These are phyloP conservation scores for Ceratobasidium sp. DNA, from an alignment of 1,284 basidiomycete genomes.

Conservation along the genomic window DNA sequence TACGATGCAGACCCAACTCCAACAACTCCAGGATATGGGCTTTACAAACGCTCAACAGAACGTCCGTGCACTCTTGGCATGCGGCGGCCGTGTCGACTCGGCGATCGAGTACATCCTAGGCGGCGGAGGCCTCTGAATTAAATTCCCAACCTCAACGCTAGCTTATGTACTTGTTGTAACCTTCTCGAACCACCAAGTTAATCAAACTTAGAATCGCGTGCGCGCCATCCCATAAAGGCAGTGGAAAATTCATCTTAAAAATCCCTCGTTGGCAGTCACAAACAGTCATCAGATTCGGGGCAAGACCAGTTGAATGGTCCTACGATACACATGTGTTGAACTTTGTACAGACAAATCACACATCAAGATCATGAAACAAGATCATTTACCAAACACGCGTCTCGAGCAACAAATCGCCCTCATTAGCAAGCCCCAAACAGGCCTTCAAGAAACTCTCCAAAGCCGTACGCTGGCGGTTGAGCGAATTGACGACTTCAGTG, in stretches of 20 bases:
- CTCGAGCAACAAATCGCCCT: constrained; percentile 85
- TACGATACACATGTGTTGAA: constrained; percentile 32
- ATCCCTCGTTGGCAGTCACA: too few relatives aligned
- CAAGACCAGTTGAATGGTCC: constrained; percentile 41
- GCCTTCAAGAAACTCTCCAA: constrained; percentile 95
- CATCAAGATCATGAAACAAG: too few relatives aligned
- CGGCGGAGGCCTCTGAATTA: constrained; percentile 71
- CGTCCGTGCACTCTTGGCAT: constrained; percentile 87
- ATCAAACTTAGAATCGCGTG: background rate
- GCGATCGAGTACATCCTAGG: constrained; percentile 92
- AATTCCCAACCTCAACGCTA: too few relatives aligned
- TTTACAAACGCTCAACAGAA: constrained; percentile 89
- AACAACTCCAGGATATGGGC: constrained; percentile 92
- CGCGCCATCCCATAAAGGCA: background rate
- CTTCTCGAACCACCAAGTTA: background rate
- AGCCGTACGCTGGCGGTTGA: constrained; percentile 94
- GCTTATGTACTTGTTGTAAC: too few relatives aligned
- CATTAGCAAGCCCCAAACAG: constrained; percentile 88
- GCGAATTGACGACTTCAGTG: constrained; percentile 88
- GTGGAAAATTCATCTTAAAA: too few relatives aligned
- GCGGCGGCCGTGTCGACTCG: constrained; percentile 89
- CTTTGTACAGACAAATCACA: constrained; percentile 4
- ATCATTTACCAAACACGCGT: constrained; percentile 84
- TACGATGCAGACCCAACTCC: constrained; percentile 48
- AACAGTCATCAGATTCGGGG: constrained; percentile 3